Evolutionary conservation across 164 flowering plant species (phyloP).

Genomic region (Echeveria elegans): DNA sequence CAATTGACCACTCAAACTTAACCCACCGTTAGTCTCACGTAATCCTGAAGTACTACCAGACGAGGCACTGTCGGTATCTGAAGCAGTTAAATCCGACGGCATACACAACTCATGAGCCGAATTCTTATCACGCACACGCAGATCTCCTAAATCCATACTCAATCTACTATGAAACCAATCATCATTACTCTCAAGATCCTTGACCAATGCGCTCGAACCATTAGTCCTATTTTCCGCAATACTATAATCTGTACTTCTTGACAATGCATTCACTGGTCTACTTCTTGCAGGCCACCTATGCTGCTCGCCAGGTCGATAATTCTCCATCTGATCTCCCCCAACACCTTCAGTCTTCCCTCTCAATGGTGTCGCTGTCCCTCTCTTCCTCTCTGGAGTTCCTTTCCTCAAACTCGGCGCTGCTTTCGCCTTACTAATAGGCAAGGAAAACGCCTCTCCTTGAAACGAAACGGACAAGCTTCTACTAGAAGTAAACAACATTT

Average conservation of each 20-base stretch:
- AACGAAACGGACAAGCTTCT: constrained; percentile 90
- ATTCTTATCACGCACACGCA: constrained; percentile 33
- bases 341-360: constrained; percentile 28
- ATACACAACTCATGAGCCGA: constrained; percentile 34
- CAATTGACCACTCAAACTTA: constrained; percentile 11
- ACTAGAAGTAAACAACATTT: constrained; percentile 60
- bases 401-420: constrained; percentile 34
- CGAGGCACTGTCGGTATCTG: constrained; percentile 95
- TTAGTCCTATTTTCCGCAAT: constrained; percentile 23
- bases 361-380: constrained; percentile 27
- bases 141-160: constrained; percentile 39
- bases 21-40: constrained; percentile 39
- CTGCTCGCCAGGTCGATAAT: constrained; percentile 55
- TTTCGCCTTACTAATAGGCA: constrained; percentile 73
- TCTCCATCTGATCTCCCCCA: constrained; percentile 44
- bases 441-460: constrained; percentile 87
- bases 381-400: constrained; percentile 61
- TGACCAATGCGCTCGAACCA: constrained; percentile 39
- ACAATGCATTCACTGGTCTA: constrained; percentile 31
- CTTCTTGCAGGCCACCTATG: constrained; percentile 71
- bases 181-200: constrained; percentile 35
- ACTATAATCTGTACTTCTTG: constrained; percentile 60
- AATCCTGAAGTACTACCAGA: constrained; percentile 83
- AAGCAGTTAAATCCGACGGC: constrained; percentile 58
- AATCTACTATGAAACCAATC: constrained; percentile 58